phyloP scores from a whole-genome alignment of 192 early-diverging fungal species.

The Kappamyces sp. region DNA sequence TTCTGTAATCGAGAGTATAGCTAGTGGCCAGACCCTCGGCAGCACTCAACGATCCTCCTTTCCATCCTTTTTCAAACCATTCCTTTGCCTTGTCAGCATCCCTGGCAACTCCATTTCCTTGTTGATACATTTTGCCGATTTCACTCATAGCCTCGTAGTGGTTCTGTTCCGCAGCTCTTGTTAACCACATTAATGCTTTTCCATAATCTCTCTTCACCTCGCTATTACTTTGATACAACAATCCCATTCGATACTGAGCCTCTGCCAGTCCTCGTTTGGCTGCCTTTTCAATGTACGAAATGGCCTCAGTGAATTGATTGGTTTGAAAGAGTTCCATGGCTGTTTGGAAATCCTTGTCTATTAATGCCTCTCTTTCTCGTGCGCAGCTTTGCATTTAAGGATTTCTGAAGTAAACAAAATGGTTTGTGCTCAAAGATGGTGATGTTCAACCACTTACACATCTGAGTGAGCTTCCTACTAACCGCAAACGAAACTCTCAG shows the following conservation, averaged over 20 bases:
- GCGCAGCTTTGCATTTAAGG: no score
- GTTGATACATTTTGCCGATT: constrained; percentile 64
- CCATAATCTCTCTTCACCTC: constrained; percentile 15
- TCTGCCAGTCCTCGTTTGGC: not conserved
- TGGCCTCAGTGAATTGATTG: constrained; percentile 5
- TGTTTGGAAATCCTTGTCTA: constrained; percentile 11
- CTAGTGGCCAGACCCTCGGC: constrained; percentile 24
- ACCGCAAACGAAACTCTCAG: no score
- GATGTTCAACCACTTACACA: no score
- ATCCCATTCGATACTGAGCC: constrained; percentile 3
- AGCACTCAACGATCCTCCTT: constrained; percentile 1
- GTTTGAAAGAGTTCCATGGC: constrained; percentile 1
- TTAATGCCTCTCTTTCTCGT: no score
- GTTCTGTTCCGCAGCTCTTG: constrained; percentile 23
- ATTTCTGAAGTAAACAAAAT: no score
- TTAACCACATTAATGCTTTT: constrained; percentile 18
- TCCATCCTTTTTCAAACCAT: not conserved
- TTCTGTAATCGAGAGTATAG: constrained; percentile 15
- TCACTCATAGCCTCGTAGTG: constrained; percentile 22
- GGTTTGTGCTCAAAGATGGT: no score
- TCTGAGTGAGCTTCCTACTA: no score
- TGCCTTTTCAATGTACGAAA: constrained; percentile 5
- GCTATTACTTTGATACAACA: constrained; percentile 13
- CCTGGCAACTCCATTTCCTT: constrained; percentile 27
- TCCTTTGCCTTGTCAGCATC: constrained; percentile 2